Base-by-base conservation (phyloP, 768 basidiomycete genomes). In the Amanita jacksonii region DNA sequence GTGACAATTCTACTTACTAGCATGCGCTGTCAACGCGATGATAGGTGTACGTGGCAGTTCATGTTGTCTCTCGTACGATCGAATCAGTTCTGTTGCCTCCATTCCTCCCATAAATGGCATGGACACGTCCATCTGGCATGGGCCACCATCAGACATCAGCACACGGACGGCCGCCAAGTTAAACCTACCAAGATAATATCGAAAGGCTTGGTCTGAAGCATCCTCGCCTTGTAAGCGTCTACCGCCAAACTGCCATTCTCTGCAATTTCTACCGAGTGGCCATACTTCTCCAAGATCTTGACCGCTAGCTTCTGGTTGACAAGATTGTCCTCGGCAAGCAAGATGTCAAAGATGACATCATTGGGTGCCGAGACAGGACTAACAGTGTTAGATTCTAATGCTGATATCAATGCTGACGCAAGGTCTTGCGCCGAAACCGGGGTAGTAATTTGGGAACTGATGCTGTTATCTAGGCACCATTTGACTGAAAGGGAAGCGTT, bases 21-120 rank as follows among this genome's bases (percentile, higher is more conserved):
- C 94, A 63, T 99, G 94, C 2, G 94, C 94, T 1, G 96, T 98
- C 31, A 99, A 69, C 1, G 96, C 96, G 54, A 98, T 90, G 53
- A 99, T 98, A 0, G 96, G 94, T 5, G 80, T 89, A 2, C 80
- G 73, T 12, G 76, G 57, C 23, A 90, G 66, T 6, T 77, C 72
- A 50, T 78, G 78, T 49, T 81, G 73, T 58, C 73, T 65, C 66
- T 98, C 94, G 57, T 81, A 89, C 28, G 77, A 74, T 41, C 94
- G 79, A 49, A 97, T 96, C 46, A 89, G 69, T 51, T 91, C 84
- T 0, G 96, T 99, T 1, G 94, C 90, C 62, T 99, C 93, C 81
- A 94, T 90, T 51, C 94, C 93, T 39, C 93, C 92, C 90, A 98
- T 97, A 63, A 93, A 84, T 5, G 92, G 90, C 90, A 94, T 93